Conservation (phyloP, 1,284 basidiomycete genomes). For the Rhodotorula sp. region DNA sequence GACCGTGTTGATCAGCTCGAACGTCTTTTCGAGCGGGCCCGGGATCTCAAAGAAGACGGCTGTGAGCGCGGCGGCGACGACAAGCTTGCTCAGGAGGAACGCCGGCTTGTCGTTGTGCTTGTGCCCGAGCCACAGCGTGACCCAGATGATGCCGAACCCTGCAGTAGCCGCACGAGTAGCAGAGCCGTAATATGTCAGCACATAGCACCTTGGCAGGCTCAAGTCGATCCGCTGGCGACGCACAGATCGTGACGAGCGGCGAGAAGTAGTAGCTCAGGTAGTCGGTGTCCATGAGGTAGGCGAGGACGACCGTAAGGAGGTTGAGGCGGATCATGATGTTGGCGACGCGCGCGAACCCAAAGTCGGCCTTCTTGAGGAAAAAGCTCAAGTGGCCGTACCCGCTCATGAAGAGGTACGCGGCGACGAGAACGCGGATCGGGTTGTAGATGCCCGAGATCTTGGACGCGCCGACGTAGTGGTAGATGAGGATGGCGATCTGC, state of each 20-base stretch:
- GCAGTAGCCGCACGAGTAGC: background rate
- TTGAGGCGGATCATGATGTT: constrained; percentile 79
- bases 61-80: constrained; percentile 63
- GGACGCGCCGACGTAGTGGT: constrained; percentile 83
- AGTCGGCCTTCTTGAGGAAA: constrained; percentile 83
- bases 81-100: constrained; percentile 71
- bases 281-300: constrained; percentile 85
- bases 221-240: background rate
- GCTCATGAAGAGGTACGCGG: constrained; percentile 73
- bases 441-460: constrained; percentile 88
- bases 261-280: constrained; percentile 60
- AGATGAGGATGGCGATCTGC: constrained; percentile 84
- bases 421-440: constrained; percentile 79
- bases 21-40: constrained; percentile 66
- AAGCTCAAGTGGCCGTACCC: constrained; percentile 56
- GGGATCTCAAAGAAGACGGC: constrained; percentile 67
- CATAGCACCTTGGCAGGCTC: background rate
- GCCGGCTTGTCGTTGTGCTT: constrained; percentile 68
- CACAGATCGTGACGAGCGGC: constrained; percentile 52
- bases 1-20: constrained; percentile 63
- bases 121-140: constrained; percentile 69
- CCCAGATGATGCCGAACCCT: constrained; percentile 80
- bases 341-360: constrained; percentile 67
- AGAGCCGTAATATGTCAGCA: no score
- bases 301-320: constrained; percentile 73